A percentile compares a stretch with the other conserved stretches of the same genome.
These are phyloP conservation scores for Silene conica DNA, from an alignment of 148 eudicot species.

Conservation along the genomic window DNA sequence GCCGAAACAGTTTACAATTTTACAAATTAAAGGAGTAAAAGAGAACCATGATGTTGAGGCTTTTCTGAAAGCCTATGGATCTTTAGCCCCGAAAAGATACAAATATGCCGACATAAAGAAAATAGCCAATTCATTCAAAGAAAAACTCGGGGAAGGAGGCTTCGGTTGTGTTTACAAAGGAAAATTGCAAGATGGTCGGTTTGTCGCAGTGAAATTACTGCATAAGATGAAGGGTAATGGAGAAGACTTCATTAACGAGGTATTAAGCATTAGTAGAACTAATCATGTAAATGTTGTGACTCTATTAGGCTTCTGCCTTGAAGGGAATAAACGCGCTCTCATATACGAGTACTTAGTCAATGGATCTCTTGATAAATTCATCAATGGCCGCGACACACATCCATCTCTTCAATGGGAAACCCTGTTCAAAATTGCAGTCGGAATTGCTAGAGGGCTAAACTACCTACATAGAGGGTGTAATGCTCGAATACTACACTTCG, in stretches of 20 bases:
- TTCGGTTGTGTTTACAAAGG: constrained; percentile 72
- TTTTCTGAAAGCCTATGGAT: constrained; percentile 19
- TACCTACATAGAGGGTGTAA: constrained; percentile 33
- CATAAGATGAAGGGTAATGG: constrained; percentile 15
- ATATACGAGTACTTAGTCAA: constrained; percentile 64
- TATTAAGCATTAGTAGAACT: constrained; percentile 49
- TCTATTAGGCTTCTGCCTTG: constrained; percentile 55
- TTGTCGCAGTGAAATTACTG: constrained; percentile 63
- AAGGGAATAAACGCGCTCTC: constrained; percentile 49
- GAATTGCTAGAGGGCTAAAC: constrained; percentile 25
- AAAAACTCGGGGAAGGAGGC: constrained; percentile 81
- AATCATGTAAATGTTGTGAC: constrained; percentile 55
- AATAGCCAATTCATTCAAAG: constrained; percentile 53
- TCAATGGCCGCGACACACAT: not conserved
- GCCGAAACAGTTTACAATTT: not conserved
- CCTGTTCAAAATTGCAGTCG: constrained; percentile 22
- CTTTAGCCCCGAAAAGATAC: constrained; percentile 42
- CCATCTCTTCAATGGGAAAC: constrained; percentile 1
- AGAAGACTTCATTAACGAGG: constrained; percentile 45
- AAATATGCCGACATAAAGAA: constrained; percentile 45
- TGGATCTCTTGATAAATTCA: constrained; percentile 35
- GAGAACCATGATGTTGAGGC: constrained; percentile 20
- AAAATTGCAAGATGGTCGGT: constrained; percentile 45
- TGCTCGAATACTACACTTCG: constrained; percentile 29
- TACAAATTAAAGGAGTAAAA: not conserved